These are phyloP conservation scores for Russula ochroleuca DNA, from an alignment of 768 basidiomycete genomes.

Conservation along the genomic window DNA sequence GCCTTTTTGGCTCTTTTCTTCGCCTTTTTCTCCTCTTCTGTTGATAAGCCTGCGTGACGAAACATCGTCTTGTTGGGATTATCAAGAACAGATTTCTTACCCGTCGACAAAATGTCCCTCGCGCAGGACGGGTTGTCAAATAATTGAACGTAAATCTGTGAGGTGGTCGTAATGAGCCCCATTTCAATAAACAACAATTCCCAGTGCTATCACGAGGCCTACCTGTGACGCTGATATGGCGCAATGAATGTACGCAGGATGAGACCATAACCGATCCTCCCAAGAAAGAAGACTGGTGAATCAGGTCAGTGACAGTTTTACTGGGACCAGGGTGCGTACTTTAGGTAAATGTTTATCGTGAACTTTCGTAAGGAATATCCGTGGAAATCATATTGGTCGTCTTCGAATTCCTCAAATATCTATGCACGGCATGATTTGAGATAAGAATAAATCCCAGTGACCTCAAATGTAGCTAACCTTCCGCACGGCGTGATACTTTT, in stretches of 20 bases:
- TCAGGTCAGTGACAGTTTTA: neutral
- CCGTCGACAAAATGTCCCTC: slow-evolving; percentile 35
- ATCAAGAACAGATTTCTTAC: slow-evolving; percentile 24
- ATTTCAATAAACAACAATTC: neutral
- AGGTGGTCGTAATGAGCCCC: slow-evolving; percentile 9
- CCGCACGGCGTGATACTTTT: slow-evolving; percentile 72
- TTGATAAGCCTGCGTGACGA: slow-evolving; percentile 40
- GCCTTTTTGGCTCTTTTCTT: slow-evolving; percentile 86
- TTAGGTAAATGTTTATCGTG: slow-evolving; percentile 79
- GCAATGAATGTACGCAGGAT: slow-evolving; percentile 70
- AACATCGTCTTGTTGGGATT: neutral
- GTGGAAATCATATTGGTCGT: slow-evolving; percentile 98
- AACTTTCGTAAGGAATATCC: slow-evolving; percentile 88
- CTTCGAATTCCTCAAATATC: slow-evolving; percentile 84
- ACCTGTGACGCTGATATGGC: slow-evolving; percentile 71
- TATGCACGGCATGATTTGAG: slow-evolving; percentile 30
- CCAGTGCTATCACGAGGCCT: neutral
- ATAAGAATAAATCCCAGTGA: slow-evolving; percentile 1
- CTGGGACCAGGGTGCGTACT: slow-evolving; percentile 47
- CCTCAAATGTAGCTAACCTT: slow-evolving; percentile 46
- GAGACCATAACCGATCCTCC: slow-evolving; percentile 75
- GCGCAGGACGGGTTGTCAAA: slow-evolving; percentile 68
- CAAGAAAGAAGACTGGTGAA: slow-evolving; percentile 63
- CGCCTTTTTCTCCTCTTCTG: slow-evolving; percentile 72
- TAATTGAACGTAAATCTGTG: slow-evolving; percentile 68